These are phyloP conservation scores for Lodderomyces parapsilosis DNA, from an alignment of 1,139 yeast genomes.

Conservation along the genomic window DNA sequence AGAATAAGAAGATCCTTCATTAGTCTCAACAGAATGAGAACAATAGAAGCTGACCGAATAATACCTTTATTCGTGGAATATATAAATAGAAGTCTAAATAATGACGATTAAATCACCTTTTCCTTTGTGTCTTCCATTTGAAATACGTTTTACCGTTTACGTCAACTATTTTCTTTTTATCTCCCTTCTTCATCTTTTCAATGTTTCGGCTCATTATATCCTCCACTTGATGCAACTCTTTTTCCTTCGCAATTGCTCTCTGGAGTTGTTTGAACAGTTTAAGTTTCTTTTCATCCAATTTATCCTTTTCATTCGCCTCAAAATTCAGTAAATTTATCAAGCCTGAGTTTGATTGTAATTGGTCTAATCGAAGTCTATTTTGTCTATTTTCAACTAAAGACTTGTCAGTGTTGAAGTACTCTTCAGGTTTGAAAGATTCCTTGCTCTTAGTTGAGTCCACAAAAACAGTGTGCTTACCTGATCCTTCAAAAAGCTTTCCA, in stretches of 20 bases:
- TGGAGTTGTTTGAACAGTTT: conserved; percentile 56
- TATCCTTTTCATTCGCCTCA: conserved; percentile 38
- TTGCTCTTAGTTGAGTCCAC: conserved; percentile 64
- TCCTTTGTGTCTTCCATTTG: conserved; percentile 87
- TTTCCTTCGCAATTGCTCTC: conserved; percentile 63
- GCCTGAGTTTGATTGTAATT: conserved; percentile 46
- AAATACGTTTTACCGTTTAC: conserved; percentile 66
- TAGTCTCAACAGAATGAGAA: conserved; percentile 74
- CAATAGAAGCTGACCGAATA: conserved; percentile 65
- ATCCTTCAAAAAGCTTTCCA: conserved; percentile 52
- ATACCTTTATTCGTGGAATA: conserved; percentile 73
- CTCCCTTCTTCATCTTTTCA: conserved; percentile 89
- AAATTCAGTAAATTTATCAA: conserved; percentile 25
- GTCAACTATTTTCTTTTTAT: conserved; percentile 70
- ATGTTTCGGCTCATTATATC: conserved; percentile 72
- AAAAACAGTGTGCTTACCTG: conserved; percentile 80
- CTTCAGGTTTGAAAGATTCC: conserved; percentile 59
- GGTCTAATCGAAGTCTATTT: conserved; percentile 66
- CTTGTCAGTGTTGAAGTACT: conserved; percentile 68
- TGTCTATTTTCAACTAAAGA: conserved; percentile 63
- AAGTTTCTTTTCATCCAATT: conserved; percentile 54
- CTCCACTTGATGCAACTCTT: conserved; percentile 66
- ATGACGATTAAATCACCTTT: conserved; percentile 38
- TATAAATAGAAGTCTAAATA: conserved; percentile 52
- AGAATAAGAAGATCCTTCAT: conserved; percentile 81